phyloP scores from a whole-genome alignment of 805 yeast genomes.

The Pichia eremophila region DNA sequence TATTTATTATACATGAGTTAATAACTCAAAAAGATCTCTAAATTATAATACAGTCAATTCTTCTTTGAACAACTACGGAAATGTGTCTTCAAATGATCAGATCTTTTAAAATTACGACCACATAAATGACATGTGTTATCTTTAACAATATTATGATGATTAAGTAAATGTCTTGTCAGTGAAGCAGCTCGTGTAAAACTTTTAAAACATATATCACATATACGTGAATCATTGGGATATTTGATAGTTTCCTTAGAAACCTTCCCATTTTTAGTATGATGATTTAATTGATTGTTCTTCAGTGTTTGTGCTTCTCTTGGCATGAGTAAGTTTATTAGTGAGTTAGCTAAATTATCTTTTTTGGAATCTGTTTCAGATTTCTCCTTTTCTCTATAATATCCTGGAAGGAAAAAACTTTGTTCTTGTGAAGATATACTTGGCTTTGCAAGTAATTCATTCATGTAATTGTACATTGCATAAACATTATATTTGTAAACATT shows the following conservation, averaged over 20 bases:
- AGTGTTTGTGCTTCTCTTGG: no score
- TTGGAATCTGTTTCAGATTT: no score
- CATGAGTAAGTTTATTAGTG: no score
- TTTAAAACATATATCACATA: conserved; percentile 20
- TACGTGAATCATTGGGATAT: neutral
- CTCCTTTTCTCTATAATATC: neutral
- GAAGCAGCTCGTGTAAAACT: conserved; percentile 22
- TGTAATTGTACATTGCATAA: neutral
- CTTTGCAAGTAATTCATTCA: conserved; percentile 1
- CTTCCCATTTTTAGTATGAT: neutral
- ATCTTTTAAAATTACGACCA: conserved; percentile 21
- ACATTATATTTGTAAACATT: conserved; percentile 3
- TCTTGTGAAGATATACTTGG: neutral
- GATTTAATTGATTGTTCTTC: no score
- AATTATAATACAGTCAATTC: neutral
- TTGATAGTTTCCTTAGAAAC: neutral
- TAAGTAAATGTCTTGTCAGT: conserved; percentile 19
- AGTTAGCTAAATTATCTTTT: no score
- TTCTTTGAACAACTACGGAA: conserved; percentile 4
- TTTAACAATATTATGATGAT: conserved; percentile 16
- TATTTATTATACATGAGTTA: no score
- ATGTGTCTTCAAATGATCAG: conserved; percentile 22
- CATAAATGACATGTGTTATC: conserved; percentile 21
- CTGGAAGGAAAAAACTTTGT: neutral
- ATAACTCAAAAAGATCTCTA: neutral